Evolutionary conservation across 768 basidiomycete genomes (phyloP), one percentile per base, ranked within the genome.

Genomic region (Megacollybia marginata): DNA sequence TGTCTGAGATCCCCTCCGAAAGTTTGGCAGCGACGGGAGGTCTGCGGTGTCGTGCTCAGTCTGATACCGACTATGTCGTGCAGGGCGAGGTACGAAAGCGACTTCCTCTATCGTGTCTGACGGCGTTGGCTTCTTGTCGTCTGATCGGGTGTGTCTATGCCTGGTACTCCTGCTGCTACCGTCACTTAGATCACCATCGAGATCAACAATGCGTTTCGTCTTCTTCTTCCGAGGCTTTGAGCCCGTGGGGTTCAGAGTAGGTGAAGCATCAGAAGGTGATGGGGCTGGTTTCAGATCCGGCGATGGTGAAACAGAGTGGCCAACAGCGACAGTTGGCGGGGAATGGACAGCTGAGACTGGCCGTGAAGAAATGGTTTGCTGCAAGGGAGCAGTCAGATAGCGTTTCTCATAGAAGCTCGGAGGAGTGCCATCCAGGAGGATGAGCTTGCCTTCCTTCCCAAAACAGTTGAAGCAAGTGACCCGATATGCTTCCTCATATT

Each of bases 381-480:
- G 74, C 16, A 75, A 65, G 5, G 75, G 72, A 5, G 70, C 62
- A 6, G 71, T 69, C 46, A 88, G 69, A 56, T 71, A 77, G 47
- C 78, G 72, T 60, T 75, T 79, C 69, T 92, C 90, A 61, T 84
- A 82, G 60, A 83, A 82, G 40, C 80, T 77, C 5, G 90, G 85
- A 9, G 63, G 64, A 7, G 75, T 68, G 4, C 90, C 91, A 59
- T 97, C 93, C 33, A 97, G 65, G n/a, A 69, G 65, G 19, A 95
- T 75, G 9, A 67, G 68, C 66, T 83, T 89, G n/a, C 83, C 83
- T 68, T 96, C 94, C 57, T 82, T 82, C 67, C 75, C 81, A 62
- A 97, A 97, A 59, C 79, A 78, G 51, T 85, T 80, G 60, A 94
- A 94, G 63, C 92, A 88, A 19, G 79, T 72, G 33, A 88, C 63